Evolutionary conservation across 257 asterid species (phyloP).

Genomic region (Petunia secreta): DNA sequence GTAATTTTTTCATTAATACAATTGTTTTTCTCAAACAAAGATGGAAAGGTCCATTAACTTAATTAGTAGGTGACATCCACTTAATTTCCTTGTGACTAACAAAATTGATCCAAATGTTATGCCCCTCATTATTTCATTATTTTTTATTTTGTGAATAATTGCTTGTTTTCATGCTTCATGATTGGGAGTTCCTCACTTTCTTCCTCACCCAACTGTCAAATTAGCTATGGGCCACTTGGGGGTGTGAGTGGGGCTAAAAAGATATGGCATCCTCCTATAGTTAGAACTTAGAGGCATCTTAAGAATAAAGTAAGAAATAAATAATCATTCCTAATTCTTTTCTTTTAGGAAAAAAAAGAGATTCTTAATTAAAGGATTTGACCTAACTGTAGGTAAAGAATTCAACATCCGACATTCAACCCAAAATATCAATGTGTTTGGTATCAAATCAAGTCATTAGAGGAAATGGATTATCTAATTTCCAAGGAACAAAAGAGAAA

Average conservation of each 20-base stretch:
- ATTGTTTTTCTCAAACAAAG: conserved; percentile 28
- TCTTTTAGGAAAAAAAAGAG: background rate
- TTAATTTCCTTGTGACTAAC: conserved; percentile 25
- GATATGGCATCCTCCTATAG: conserved; percentile 23
- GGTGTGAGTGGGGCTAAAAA: conserved; percentile 13
- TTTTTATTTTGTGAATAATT: background rate
- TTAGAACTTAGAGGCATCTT: conserved; percentile 39
- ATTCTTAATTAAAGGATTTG: background rate
- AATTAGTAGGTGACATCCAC: conserved; percentile 1
- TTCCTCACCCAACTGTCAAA: conserved; percentile 30
- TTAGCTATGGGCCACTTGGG: conserved; percentile 20
- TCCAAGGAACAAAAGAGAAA: background rate
- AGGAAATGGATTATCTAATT: background rate
- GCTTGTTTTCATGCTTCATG: conserved; percentile 22
- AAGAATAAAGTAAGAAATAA: conserved; percentile 42
- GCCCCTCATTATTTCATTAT: background rate
- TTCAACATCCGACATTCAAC: conserved; percentile 17
- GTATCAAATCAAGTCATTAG: conserved; percentile 12
- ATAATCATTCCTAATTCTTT: conserved; percentile 36
- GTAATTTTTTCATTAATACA: conserved; percentile 21
- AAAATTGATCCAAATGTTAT: conserved; percentile 22
- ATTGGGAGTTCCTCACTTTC: background rate
- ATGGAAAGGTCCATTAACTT: background rate
- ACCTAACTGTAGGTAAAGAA: conserved; percentile 22
- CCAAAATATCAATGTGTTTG: background rate